Evolutionary conservation across 345 rosid species (phyloP).

Genomic region (Adansonia digitata): DNA sequence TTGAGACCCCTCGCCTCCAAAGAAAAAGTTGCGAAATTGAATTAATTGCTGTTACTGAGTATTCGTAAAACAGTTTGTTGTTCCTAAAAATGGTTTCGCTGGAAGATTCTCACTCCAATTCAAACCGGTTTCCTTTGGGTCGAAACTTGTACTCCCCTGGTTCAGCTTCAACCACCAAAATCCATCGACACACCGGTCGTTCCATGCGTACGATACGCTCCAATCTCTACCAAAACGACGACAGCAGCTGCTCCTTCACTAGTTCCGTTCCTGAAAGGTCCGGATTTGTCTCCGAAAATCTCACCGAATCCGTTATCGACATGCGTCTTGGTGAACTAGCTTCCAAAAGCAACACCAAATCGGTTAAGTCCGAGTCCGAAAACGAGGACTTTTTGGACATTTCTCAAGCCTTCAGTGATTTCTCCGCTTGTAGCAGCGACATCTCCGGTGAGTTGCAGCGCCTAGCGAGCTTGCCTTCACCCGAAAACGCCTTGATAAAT

Average conservation of each 20-base stretch:
- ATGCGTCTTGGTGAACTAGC: constrained; percentile 86
- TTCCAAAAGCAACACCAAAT: constrained; percentile 24
- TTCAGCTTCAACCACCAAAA: constrained; percentile 35
- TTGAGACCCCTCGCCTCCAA: background rate
- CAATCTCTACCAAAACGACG: constrained; percentile 40
- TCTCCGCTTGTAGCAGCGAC: constrained; percentile 82
- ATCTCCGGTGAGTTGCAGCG: constrained; percentile 91
- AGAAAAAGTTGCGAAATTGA: background rate
- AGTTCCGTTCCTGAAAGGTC: constrained; percentile 37
- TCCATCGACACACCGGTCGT: constrained; percentile 62
- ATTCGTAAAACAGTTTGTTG: background rate
- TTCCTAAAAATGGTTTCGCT: constrained; percentile 59
- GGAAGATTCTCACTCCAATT: constrained; percentile 55
- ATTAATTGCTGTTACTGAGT: background rate
- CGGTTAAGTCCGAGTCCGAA: constrained; percentile 31
- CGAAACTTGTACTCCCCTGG: constrained; percentile 34
- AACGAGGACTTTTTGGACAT: constrained; percentile 62
- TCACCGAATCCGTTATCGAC: constrained; percentile 79
- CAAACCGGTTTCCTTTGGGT: constrained; percentile 56
- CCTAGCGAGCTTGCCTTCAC: constrained; percentile 65
- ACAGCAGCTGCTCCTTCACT: constrained; percentile 39
- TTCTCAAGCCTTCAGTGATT: constrained; percentile 78
- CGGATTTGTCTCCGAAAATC: constrained; percentile 56
- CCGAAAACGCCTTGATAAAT: constrained; percentile 24
- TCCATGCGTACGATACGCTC: too few species aligned